Conservation (phyloP, 768 basidiomycete genomes). For the Plicaturopsis crispa region DNA sequence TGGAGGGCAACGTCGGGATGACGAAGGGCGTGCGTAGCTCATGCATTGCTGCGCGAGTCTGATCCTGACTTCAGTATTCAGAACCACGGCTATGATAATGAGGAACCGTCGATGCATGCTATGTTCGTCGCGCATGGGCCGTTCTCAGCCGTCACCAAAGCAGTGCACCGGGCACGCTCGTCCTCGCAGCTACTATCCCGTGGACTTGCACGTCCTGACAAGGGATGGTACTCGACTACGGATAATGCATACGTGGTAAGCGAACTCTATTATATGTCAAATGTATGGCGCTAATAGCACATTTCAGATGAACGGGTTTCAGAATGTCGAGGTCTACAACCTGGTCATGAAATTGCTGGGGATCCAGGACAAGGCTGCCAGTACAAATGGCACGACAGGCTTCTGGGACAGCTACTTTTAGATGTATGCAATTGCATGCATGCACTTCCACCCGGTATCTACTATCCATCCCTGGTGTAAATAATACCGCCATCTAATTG, state of each 20-base stretch:
- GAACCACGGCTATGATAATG: conserved; percentile 91
- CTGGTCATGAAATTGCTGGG: conserved; percentile 72
- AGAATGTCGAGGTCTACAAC: conserved; percentile 81
- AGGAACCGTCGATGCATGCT: conserved; percentile 71
- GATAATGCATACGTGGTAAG: conserved; percentile 60
- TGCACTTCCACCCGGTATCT: too few relatives aligned
- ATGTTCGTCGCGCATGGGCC: conserved; percentile 92
- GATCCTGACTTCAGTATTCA: conserved; percentile 17
- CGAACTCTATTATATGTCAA: too few relatives aligned
- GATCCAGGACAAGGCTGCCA: conserved; percentile 44
- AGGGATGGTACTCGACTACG: conserved; percentile 62
- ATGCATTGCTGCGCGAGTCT: background rate
- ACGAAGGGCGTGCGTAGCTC: conserved; percentile 63
- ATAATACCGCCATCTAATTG: too few relatives aligned
- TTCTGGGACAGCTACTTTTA: conserved; percentile 83
- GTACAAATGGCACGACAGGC: conserved; percentile 68
- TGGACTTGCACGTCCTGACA: conserved; percentile 22
- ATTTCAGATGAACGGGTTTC: conserved; percentile 83
- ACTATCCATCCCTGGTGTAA: too few relatives aligned
- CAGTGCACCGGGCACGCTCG: conserved; percentile 31
- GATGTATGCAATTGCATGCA: background rate
- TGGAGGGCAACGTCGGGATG: conserved; percentile 53
- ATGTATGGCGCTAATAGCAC: too few relatives aligned
- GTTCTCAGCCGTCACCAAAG: conserved; percentile 65
- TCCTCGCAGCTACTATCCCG: conserved; percentile 8